Conservation (phyloP, 2,329 filamentous ascomycete genomes). For the Microdochium trichocladiopsis region DNA sequence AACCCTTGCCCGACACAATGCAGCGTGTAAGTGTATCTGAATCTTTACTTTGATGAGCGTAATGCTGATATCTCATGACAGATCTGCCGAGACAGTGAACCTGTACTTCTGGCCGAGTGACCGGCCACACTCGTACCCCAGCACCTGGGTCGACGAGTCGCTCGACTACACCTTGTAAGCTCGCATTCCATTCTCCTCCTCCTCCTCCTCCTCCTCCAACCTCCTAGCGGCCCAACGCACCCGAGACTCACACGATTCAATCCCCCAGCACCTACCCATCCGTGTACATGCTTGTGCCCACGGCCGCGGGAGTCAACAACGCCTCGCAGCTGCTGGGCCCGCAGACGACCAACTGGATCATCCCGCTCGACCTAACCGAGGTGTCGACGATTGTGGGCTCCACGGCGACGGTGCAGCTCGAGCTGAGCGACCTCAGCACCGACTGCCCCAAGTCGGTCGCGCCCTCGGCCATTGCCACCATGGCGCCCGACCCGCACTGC, state of each 20-base stretch:
- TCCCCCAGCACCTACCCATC: conserved; percentile 26
- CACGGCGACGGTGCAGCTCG: conserved; percentile 14
- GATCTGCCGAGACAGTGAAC: conserved; percentile 22
- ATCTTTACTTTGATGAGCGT: not conserved
- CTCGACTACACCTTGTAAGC: conserved; percentile 25
- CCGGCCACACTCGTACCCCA: conserved; percentile 20
- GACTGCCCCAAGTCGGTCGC: conserved; percentile 21
- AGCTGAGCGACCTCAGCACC: conserved; percentile 23
- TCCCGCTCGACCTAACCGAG: conserved; percentile 22
- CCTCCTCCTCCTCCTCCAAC: conserved; percentile 2
- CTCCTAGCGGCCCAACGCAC: no score
- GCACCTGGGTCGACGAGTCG: conserved; percentile 19
- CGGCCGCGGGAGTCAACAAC: conserved; percentile 23
- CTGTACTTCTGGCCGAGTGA: conserved; percentile 26
- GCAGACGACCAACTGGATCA: conserved; percentile 18
- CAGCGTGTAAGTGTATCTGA: conserved; percentile 18
- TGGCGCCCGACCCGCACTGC: conserved; percentile 17
- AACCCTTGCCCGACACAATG: conserved; percentile 22
- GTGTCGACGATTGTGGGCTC: conserved; percentile 24
- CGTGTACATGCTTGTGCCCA: conserved; percentile 28
- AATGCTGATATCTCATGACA: conserved; percentile 5
- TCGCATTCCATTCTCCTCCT: not conserved
- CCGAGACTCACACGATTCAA: no score
- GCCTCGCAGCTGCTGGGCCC: conserved; percentile 18
- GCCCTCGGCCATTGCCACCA: conserved; percentile 19